phyloP scores from a whole-genome alignment of 176 grass and related monocot genomes.

The Elaeis guineensis region DNA sequence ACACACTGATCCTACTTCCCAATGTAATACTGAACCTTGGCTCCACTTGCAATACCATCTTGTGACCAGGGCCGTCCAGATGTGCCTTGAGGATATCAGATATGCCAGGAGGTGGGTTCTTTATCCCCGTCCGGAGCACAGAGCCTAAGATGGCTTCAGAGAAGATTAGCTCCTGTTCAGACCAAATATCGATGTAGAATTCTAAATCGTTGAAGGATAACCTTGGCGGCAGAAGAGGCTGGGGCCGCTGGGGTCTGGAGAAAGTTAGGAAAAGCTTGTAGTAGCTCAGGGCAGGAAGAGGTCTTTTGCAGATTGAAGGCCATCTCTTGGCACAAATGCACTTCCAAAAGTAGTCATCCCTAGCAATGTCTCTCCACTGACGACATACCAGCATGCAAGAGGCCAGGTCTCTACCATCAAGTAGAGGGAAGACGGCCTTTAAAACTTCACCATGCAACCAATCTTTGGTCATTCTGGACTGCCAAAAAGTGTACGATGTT shows the following conservation, averaged over 20 bases:
- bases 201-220: constrained; percentile 1
- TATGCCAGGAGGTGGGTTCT: constrained; percentile 4
- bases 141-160: not conserved
- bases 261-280: constrained; percentile 5
- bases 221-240: not conserved
- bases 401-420: constrained; percentile 6
- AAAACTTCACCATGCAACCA: not conserved
- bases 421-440: not conserved
- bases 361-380: constrained; percentile 8
- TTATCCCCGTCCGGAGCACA: not conserved
- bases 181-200: constrained; percentile 10
- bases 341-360: constrained; percentile 11
- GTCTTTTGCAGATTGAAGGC: constrained; percentile 7
- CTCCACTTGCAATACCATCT: constrained; percentile 13
- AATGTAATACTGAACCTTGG: not conserved
- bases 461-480: constrained; percentile 1
- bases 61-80: not conserved
- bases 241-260: not conserved
- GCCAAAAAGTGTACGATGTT: not conserved
- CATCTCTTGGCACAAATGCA: constrained; percentile 8
- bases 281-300: not conserved
- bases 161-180: not conserved
- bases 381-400: constrained; percentile 8
- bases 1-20: constrained; percentile 2
- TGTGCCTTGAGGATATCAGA: not conserved